phyloP scores from a whole-genome alignment of 1,284 basidiomycete genomes.

The Trichosporon sp. region DNA sequence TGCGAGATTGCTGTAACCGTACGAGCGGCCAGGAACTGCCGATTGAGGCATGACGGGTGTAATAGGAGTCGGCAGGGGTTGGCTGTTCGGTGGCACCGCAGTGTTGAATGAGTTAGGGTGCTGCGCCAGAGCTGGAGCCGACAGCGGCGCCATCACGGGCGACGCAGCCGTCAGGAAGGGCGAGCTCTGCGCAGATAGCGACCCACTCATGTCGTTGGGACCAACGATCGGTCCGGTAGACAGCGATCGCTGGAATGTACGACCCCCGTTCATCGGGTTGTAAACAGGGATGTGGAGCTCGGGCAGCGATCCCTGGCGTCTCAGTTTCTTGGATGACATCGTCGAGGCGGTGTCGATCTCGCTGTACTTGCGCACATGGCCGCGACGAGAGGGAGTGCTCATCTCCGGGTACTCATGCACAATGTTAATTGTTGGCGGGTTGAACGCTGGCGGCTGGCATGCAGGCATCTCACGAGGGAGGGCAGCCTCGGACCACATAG shows the following conservation, averaged over 20 bases:
- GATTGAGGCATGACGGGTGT: constrained; percentile 18
- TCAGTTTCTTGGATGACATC: constrained; percentile 25
- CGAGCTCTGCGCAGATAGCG: constrained; percentile 23
- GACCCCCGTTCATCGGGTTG: constrained; percentile 16
- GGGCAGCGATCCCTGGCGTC: constrained; percentile 32
- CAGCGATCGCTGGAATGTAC: constrained; percentile 30
- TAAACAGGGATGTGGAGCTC: constrained; percentile 26
- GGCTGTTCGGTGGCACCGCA: constrained; percentile 11
- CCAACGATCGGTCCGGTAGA: constrained; percentile 24
- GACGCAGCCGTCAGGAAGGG: constrained; percentile 24
- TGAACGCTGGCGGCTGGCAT: background rate
- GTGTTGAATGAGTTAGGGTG: constrained; percentile 28
- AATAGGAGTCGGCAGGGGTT: constrained; percentile 10
- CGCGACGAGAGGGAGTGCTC: constrained; percentile 11
- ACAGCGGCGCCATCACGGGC: constrained; percentile 26
- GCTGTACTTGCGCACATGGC: constrained; percentile 19
- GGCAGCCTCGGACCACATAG: constrained; percentile 11
- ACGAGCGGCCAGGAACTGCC: constrained; percentile 21
- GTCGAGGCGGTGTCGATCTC: constrained; percentile 16
- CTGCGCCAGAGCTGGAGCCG: constrained; percentile 25
- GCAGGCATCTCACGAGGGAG: constrained; percentile 3
- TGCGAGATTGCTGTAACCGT: constrained; percentile 28
- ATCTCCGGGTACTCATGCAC: constrained; percentile 18
- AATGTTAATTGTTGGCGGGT: constrained; percentile 19
- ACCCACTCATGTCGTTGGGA: constrained; percentile 6